Base-by-base conservation (phyloP, 2,329 filamentous ascomycete genomes). In the Hypoxylon sp. region DNA sequence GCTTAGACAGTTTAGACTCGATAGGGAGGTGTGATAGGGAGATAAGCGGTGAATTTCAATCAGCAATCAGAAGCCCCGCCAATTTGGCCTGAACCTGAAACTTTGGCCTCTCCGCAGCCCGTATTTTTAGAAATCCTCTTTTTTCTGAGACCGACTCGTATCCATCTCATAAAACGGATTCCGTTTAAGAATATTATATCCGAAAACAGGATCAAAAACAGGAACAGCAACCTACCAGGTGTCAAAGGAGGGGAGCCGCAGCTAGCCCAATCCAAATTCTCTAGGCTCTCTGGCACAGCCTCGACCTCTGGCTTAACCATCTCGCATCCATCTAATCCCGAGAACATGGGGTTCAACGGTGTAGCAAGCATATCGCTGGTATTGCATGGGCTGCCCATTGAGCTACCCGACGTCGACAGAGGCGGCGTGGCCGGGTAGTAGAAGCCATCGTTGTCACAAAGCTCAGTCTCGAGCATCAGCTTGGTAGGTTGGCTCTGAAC, bases 381-480 rank as follows among this genome's bases (percentile, higher is more conserved):
- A 80, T 87, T 91, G 69, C 91, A 91, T 56, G 95, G 93, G 86
- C 93, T 97, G 83, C 93, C 93, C 76, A 93, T 91, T 62, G 88
- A 90, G 85, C 94, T 97, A 72, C 92, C 92, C 31, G 93, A 91
- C 2, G 92, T 91, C 24, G 94, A 97, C 75, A 98, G 86, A 50
- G 94, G 92, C 53, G 94, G 94, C 19, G 94, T 98, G 6, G 93
- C 90, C 35, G 94, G 94, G 77, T 93, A 93, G 81, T 91, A 92
- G 72, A 89, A 87, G 74, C 85, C 81, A 65, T 91, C 88, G 31
- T 82, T 80, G 74, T 90, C 86, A 74, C 85, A 83, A 68, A 92
- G 87, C 74, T 94, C 91, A 15, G 92, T 93, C 80, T 97, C 92
- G 71, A 97, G 82, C 75, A 93, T 85, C 72, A 88, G 81, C 80